phyloP scores from a whole-genome alignment of 148 eudicot genomes.

The Bassia scoparia region DNA sequence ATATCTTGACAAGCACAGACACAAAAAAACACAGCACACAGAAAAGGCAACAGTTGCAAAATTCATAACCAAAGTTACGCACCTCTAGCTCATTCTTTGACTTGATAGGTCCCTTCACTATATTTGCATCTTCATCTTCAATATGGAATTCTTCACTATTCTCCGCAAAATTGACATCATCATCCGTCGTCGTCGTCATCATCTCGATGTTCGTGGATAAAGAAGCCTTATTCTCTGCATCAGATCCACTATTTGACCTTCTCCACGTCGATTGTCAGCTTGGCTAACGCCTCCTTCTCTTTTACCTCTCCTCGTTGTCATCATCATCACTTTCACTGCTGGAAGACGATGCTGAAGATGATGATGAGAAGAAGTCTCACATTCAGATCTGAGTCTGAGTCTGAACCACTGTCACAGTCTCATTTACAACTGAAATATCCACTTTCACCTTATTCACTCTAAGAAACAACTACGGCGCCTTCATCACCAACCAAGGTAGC shows the following conservation, averaged over 20 bases:
- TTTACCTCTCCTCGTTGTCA: conserved; percentile 28
- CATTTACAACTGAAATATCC: conserved; percentile 16
- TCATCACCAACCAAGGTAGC: conserved; percentile 41
- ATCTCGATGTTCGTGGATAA: conserved; percentile 49
- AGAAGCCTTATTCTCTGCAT: conserved; percentile 47
- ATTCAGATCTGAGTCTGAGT: conserved; percentile 31
- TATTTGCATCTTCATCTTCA: conserved; percentile 27
- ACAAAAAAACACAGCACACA: background rate
- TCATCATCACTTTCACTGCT: conserved; percentile 42
- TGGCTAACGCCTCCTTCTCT: conserved; percentile 7
- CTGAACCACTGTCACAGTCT: conserved; percentile 33
- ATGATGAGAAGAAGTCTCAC: conserved; percentile 33
- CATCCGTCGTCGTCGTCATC: conserved; percentile 38
- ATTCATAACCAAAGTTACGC: background rate
- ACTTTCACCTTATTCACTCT: conserved; percentile 8
- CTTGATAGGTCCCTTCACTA: conserved; percentile 48
- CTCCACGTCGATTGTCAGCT: conserved; percentile 43
- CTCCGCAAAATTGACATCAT: conserved; percentile 32
- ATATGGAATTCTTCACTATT: conserved; percentile 38
- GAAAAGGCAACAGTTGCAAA: background rate
- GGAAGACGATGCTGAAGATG: conserved; percentile 47
- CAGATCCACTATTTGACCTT: conserved; percentile 73
- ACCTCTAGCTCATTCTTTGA: conserved; percentile 78
- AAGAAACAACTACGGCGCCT: conserved; percentile 17
- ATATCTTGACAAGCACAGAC: background rate